Evolutionary conservation across 306 rosid species (phyloP).

Genomic region (Citrullus amarus): DNA sequence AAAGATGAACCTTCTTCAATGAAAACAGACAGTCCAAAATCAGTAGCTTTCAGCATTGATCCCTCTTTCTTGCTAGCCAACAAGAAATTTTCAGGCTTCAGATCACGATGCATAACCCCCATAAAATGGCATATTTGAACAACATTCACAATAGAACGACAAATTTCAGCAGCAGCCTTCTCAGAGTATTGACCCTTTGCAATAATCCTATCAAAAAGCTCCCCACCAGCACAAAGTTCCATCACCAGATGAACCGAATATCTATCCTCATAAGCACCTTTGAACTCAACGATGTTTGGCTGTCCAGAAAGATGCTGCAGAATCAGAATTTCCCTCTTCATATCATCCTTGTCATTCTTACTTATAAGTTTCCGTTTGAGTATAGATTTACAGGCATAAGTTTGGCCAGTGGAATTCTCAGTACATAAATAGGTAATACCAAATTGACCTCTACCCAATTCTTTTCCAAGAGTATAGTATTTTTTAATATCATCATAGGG

Average conservation of each 20-base stretch:
- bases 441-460: constrained; percentile 82
- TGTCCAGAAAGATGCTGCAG: constrained; percentile 92
- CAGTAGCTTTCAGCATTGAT: constrained; percentile 75
- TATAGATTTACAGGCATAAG: constrained; percentile 76
- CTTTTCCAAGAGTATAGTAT: constrained; percentile 59
- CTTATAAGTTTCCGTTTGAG: constrained; percentile 68
- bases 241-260: constrained; percentile 75
- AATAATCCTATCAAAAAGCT: constrained; percentile 76
- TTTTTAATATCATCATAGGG: constrained; percentile 55
- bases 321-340: constrained; percentile 77
- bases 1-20: constrained; percentile 56
- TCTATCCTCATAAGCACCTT: constrained; percentile 66
- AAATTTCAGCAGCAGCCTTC: constrained; percentile 60
- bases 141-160: constrained; percentile 61
- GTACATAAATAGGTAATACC: constrained; percentile 77
- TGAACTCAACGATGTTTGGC: constrained; percentile 67
- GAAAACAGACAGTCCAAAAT: constrained; percentile 87
- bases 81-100: constrained; percentile 92
- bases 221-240: constrained; percentile 93
- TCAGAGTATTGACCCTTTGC: constrained; percentile 79
- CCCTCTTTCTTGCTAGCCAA: constrained; percentile 48
- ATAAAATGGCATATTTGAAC: constrained; percentile 78
- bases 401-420: constrained; percentile 44
- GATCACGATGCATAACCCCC: constrained; percentile 91
- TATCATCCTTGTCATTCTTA: constrained; percentile 52